Conservation (phyloP, 2,329 filamentous ascomycete genomes). For the Davidsoniella australis region DNA sequence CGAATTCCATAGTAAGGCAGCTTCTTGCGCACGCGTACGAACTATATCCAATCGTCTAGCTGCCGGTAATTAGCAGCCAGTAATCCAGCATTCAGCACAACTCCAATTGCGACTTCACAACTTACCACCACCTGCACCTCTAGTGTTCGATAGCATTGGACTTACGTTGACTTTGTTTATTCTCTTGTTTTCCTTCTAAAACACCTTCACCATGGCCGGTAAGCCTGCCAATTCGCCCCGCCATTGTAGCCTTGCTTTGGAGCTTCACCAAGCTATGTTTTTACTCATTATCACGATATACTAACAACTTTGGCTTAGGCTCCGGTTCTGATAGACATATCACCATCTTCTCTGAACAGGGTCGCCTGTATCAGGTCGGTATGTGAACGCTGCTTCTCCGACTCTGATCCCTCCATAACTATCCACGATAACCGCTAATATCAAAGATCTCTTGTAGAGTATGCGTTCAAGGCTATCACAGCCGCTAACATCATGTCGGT, state of each 20-base stretch:
- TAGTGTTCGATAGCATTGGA: background rate
- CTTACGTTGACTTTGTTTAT: background rate
- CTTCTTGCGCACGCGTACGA: constrained; percentile 11
- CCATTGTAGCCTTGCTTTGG: constrained; percentile 1
- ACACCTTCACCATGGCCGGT: constrained; percentile 12
- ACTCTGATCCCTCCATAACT: background rate
- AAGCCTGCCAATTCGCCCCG: constrained; percentile 5
- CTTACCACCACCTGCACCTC: background rate
- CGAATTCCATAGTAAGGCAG: constrained; percentile 3
- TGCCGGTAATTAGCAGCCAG: too few species aligned
- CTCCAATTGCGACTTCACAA: background rate
- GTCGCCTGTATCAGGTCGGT: constrained; percentile 99
- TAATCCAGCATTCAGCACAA: background rate
- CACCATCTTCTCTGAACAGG: constrained; percentile 98
- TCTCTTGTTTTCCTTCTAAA: background rate
- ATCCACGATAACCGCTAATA: background rate
- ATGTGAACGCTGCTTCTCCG: constrained; percentile 26
- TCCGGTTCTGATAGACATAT: constrained; percentile 95
- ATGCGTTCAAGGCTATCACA: constrained; percentile 99
- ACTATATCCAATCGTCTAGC: background rate
- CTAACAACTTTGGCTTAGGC: constrained; percentile 15
- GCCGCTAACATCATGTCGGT: constrained; percentile 98
- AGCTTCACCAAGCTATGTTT: background rate
- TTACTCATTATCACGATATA: constrained; percentile 1
- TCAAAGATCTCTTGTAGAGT: constrained; percentile 43